Evolutionary conservation across 164 flowering plant species (phyloP), one percentile per base, ranked within the genome.

Genomic region (Nymphaea colorata): DNA sequence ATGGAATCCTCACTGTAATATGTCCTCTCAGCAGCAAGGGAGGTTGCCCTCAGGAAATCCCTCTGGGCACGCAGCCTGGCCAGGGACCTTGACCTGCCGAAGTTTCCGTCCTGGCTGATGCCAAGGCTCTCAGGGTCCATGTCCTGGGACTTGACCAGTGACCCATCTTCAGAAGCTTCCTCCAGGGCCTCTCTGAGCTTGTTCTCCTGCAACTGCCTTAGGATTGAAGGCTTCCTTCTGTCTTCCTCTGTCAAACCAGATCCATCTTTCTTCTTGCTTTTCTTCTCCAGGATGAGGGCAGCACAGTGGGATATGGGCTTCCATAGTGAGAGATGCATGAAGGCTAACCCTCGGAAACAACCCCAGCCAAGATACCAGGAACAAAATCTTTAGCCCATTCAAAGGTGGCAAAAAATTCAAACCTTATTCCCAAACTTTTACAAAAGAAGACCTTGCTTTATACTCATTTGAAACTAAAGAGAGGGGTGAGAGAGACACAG

Each of bases 121-220:
- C 41, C 64, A 12, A 67, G 17, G 18, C 82, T 57, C 11, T 85
- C 89, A 15, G 85, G 69, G 41, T 85, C 91, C 44, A 84, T 77
- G 66, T 80, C 84, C 51, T 79, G 85, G 51, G 88, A 86, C 72
- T 88, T 88, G 17, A 72, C 71, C 25, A 93, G 87, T 2, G 90
- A 88, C 63, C 96, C 98, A 81, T 86, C 84, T 76, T 93, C 98
- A 43, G 96, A 90, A 16, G 98, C 98, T 64, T 88, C 98, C 47
- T 88, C 96, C 5, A 92, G 86, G 61, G 98, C 98, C 64, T 93
- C 93, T 67, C 95, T 81, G 41, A 90, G 92, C 85, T 84, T 90
- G 81, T 77, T 80, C 53, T 90, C 98, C 42, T 87, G 96, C 51
- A 90, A 72, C 42, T 86, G 78, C 41, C 91, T 72, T 7, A 86